Base-by-base conservation (phyloP, 305 asterid species). In the Fraxinus greggii region DNA sequence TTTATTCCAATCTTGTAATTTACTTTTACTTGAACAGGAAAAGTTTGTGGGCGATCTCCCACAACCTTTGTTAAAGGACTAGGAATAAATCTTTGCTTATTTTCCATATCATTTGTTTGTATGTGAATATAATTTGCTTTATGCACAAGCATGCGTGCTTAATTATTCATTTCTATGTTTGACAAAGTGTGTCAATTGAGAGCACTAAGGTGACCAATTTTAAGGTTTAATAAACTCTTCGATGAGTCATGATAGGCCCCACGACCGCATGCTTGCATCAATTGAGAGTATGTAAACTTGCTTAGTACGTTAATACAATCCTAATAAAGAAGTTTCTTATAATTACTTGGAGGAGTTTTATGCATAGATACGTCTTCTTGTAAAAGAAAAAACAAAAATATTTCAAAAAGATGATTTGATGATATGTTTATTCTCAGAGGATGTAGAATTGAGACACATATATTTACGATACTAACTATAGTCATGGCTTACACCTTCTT, bases 1-100 rank as follows among this genome's bases (percentile, higher is more conserved):
- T 31, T 83, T 83, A 89, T 87, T 79, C 86, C 86, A 88, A 83
- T 84, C 87, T 87, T 83, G 67, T 9, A 3, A 76, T 74, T 84
- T 89, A 79, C 84, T 78, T 85, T 88, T 35, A 45, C 81, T 89
- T 78, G n/a, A 79, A 72, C 78, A 6, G n/a, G 54, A 51, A 81
- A 86, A 83, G 88, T 63, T 84, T 76, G 83, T 54, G 45, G 86
- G 45, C 83, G 61, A 79, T 83, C 79, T 79, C 33, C 70, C 45
- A 10, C 67, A 28, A 67, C 67, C 72, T 59, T 83, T 79, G 31
- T 23, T 56, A 9, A 61, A 79, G 54, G 61, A 48, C 26, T 56
- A 32, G 65, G 77, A 81, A 80, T 83, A 72, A 70, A 28, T 69
- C 84, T 77, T 87, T 79, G 33, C 42, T 17, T 69, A 59, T 42